These are phyloP conservation scores for Fusarium bactridioides DNA, from an alignment of 2,329 filamentous ascomycete genomes.

Conservation along the genomic window DNA sequence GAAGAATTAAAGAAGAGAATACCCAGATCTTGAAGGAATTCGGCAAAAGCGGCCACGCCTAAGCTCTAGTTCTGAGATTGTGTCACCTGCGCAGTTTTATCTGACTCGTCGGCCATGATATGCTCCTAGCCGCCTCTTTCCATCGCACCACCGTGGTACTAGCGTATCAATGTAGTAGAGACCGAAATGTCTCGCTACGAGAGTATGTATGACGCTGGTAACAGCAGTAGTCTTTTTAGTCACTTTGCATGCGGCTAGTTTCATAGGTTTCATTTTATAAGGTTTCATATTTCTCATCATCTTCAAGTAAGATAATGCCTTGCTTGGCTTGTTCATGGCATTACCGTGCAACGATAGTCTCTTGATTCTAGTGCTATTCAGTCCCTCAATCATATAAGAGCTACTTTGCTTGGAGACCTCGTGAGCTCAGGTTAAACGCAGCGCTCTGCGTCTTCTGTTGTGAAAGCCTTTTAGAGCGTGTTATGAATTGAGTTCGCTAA, in stretches of 20 bases:
- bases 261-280: not conserved
- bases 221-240: not conserved
- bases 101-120: not conserved
- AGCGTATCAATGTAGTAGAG: not conserved
- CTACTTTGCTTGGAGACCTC: not conserved
- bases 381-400: fast-evolving
- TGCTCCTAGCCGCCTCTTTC: not conserved
- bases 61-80: not conserved
- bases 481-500: not conserved
- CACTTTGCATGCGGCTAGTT: not conserved
- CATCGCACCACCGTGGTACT: too few relatives aligned
- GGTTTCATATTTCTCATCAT: not conserved
- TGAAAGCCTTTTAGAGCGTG: fast-evolving
- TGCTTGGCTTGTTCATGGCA: fast-evolving
- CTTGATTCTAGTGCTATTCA: fast-evolving
- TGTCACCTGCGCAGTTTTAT: not conserved
- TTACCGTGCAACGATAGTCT: not conserved
- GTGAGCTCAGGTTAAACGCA: fast-evolving
- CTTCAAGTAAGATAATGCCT: fast-evolving
- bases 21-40: not conserved
- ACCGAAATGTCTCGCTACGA: not conserved
- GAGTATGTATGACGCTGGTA: too few relatives aligned
- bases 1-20: not conserved
- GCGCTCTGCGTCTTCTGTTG: not conserved
- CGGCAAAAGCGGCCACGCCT: not conserved